Percentiles rank a stretch among this genome's conserved stretches.
These are phyloP conservation scores for Taxillus chinensis DNA, from an alignment of 164 flowering plant genomes.

Conservation along the genomic window DNA sequence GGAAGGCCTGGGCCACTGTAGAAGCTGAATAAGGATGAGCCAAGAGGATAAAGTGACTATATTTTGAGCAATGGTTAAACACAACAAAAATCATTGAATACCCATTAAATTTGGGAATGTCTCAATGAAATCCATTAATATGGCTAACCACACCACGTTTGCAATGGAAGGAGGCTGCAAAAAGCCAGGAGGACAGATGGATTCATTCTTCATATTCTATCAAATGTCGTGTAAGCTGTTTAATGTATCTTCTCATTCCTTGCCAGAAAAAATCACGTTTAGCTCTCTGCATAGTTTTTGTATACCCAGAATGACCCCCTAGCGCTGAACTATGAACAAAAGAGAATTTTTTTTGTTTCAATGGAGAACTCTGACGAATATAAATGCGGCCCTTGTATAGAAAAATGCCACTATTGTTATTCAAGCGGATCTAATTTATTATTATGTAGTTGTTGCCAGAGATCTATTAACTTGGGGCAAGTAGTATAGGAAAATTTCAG, in stretches of 20 bases:
- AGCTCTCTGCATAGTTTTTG: too few species aligned
- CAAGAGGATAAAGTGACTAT: slow-evolving; percentile 3
- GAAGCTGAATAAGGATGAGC: slow-evolving; percentile 2
- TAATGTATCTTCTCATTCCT: not conserved
- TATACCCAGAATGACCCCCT: not conserved
- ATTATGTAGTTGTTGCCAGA: too few species aligned
- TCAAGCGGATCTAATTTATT: too few species aligned
- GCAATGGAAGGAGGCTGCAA: not conserved
- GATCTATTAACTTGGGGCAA: too few species aligned
- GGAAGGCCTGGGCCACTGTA: not conserved
- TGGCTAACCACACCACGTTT: not conserved
- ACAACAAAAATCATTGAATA: slow-evolving; percentile 1
- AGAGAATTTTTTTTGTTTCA: too few species aligned
- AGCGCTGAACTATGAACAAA: too few species aligned
- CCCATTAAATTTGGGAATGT: slow-evolving; percentile 6
- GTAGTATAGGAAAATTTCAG: too few species aligned
- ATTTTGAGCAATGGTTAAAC: slow-evolving; percentile 9
- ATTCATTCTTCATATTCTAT: not conserved
- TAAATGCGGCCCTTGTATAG: too few species aligned
- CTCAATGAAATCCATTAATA: not conserved
- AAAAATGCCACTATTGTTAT: too few species aligned
- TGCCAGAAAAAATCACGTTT: not conserved
- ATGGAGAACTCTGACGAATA: not conserved
- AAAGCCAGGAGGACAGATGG: not conserved
- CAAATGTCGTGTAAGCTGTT: not conserved